Evolutionary conservation across 2,329 filamentous ascomycete species (phyloP), one percentile per base, ranked within the genome.

Genomic region (Aspergillus vadensis): DNA sequence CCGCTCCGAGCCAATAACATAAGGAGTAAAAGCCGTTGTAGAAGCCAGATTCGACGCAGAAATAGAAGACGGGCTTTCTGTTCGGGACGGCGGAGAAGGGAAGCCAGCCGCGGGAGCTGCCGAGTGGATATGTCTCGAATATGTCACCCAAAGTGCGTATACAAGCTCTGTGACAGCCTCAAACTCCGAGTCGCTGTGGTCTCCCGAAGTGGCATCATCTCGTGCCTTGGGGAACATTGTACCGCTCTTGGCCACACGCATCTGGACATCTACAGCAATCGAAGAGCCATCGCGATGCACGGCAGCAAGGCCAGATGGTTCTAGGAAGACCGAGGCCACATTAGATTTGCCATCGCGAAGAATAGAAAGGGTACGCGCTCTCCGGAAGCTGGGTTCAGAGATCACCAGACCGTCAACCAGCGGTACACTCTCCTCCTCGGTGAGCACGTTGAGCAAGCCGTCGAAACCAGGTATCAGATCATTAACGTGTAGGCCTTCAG

Each of bases 131-230:
- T 97, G 92, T 63, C 93, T 86, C 17, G 94, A 98, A 74, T 98
- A 99, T 1, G 94, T 98, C 66, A 99, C 90, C 95, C 95, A 99
- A 30, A 99, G 80, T 10, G 95, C 95, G 79, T 93, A 98, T 0
- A 98, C 92, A 63, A 96, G 85, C 74, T 97, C 92, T 15, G 88
- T 86, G 63, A 83, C 76, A n/a, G 85, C 82, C 25, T 76, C 73
- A 62, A 79, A 72, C n/a, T 78, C 79, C 49, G 85, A 83, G 39
- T 85, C 83, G 51, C 84, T 27, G 14, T 85, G 41, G 79, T 77
- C 72, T 92, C 88, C 56, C 86, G 81, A n/a, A 89, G 27, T 85
- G 2, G 87, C 85, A 64, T 88, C 81, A 59, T 88, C 84, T 56
- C 85, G 83, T 62, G 86, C 81, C 57, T 83, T 82, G 3, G 82